Conservation (phyloP, 192 early-diverging fungal genomes). For the Phlyctochytrium bullatum region DNA sequence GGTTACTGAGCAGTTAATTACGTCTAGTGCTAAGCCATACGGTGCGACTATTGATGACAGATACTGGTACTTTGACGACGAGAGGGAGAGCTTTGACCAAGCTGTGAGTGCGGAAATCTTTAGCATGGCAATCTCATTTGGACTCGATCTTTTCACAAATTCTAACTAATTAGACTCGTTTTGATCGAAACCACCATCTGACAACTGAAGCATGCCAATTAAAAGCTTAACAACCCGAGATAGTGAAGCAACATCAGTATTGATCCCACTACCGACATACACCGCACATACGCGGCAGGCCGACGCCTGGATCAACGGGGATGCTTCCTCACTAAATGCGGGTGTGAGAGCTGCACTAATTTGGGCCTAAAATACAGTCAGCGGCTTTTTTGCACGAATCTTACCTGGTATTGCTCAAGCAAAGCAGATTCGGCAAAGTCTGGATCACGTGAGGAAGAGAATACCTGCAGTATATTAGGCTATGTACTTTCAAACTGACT, state of each 20-base stretch:
- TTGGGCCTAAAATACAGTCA: slow-evolving; percentile 57
- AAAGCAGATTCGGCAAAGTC: slow-evolving; percentile 79
- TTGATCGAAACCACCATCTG: slow-evolving; percentile 44
- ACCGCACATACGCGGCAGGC: slow-evolving; percentile 79
- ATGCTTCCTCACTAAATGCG: slow-evolving; percentile 71
- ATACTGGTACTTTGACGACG: slow-evolving; percentile 61
- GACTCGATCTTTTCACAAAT: slow-evolving; percentile 42
- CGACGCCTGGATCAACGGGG: slow-evolving; percentile 69
- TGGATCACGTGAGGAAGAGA: slow-evolving; percentile 77
- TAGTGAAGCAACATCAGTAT: slow-evolving; percentile 70
- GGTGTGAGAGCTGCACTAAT: slow-evolving; percentile 89
- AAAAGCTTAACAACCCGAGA: slow-evolving; percentile 71
- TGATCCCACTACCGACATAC: slow-evolving; percentile 86
- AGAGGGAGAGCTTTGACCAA: slow-evolving; percentile 76
- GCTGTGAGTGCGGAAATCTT: slow-evolving; percentile 71
- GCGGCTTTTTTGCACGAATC: neutral
- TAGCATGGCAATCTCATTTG: slow-evolving; percentile 79
- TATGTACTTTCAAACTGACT: neutral
- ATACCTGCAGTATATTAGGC: slow-evolving; percentile 37
- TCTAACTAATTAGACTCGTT: slow-evolving; percentile 2
- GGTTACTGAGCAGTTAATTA: slow-evolving; percentile 21
- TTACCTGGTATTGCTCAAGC: slow-evolving; percentile 80
- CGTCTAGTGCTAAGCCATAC: slow-evolving; percentile 18
- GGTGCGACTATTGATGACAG: slow-evolving; percentile 63
- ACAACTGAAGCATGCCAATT: slow-evolving; percentile 66